Evolutionary conservation across 208 protist genomes (phyloP).

Genomic region (Lotmaria passim): DNA sequence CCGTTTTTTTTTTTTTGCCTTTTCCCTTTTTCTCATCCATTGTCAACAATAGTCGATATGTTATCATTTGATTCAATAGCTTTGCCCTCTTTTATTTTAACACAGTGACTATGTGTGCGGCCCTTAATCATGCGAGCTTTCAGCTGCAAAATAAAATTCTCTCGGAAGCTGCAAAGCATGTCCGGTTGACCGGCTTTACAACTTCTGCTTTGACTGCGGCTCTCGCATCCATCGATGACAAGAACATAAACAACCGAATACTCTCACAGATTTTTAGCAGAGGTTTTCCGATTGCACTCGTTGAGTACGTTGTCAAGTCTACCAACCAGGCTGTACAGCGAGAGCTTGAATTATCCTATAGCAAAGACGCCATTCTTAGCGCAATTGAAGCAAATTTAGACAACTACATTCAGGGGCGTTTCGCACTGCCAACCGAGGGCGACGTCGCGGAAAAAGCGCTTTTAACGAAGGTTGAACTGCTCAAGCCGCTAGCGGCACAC

Average conservation of each 20-base stretch:
- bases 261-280: conserved; percentile 58
- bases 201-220: conserved; percentile 34
- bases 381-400: conserved; percentile 58
- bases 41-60: no score
- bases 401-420: conserved; percentile 49
- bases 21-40: neutral
- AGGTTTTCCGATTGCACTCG: conserved; percentile 63
- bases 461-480: conserved; percentile 45
- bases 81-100: neutral
- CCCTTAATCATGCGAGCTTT: conserved; percentile 27
- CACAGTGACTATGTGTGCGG: conserved; percentile 37
- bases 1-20: neutral
- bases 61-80: no score
- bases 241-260: conserved; percentile 19
- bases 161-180: conserved; percentile 43
- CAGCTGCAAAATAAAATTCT: conserved; percentile 44
- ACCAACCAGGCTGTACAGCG: conserved; percentile 46
- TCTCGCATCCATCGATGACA: conserved; percentile 25
- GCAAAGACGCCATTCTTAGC: conserved; percentile 52
- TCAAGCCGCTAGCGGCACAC: conserved; percentile 46
- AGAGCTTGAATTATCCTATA: conserved; percentile 56
- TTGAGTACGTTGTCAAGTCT: conserved; percentile 65
- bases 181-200: conserved; percentile 50
- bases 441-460: conserved; percentile 62
- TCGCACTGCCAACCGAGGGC: conserved; percentile 42